A percentile compares a stretch with the other conserved stretches of the same genome.
Conservation (phyloP, 345 rosid species). For the Eucalyptus decipiens region DNA sequence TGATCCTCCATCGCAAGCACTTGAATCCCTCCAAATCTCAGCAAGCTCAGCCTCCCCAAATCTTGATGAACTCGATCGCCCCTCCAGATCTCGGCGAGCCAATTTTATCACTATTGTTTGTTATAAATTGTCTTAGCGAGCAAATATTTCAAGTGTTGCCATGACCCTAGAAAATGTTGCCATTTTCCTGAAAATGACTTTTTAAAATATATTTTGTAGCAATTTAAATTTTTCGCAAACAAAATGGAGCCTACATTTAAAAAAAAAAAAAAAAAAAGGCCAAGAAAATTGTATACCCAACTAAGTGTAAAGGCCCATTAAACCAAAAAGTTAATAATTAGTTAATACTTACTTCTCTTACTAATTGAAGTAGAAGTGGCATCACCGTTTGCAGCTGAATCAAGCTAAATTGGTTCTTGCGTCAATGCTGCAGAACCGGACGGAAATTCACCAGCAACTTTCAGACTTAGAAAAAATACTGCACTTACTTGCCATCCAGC, state of each 20-base stretch:
- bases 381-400: neutral
- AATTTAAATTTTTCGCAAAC: neutral
- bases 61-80: no score
- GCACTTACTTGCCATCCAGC: neutral
- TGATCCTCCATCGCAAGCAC: no score
- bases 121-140: neutral
- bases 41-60: no score
- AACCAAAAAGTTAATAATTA: neutral
- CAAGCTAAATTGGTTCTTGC: neutral
- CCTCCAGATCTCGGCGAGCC: no score
- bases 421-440: neutral
- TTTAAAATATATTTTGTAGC: neutral
- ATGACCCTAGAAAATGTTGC: neutral
- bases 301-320: neutral
- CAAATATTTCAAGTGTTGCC: neutral
- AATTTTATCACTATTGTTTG: neutral
- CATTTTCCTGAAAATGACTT: neutral
- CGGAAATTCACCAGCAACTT: neutral
- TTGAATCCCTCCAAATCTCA: no score
- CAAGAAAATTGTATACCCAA: neutral
- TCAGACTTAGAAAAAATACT: neutral
- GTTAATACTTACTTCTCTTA: conserved; percentile 5
- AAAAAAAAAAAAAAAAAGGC: no score
- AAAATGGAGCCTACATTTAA: accelerated
- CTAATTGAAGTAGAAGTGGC: conserved; percentile 33